A percentile compares a stretch with the other conserved stretches of the same genome.
Evolutionary conservation across 139 green algal genomes (phyloP).

Genomic region (Astrephomene gubernaculifera): DNA sequence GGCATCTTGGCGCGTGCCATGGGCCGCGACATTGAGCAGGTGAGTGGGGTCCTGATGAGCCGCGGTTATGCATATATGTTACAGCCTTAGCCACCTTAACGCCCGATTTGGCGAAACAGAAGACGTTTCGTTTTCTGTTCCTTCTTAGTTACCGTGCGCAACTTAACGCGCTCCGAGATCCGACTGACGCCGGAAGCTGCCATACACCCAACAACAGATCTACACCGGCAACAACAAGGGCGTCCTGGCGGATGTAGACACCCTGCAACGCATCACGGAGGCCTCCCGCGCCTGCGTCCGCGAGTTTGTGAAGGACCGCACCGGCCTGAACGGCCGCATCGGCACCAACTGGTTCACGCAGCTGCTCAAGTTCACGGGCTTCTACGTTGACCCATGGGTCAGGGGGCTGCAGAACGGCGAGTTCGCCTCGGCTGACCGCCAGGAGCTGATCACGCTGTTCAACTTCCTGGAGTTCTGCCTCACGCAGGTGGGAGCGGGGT

Average conservation of each 20-base stretch:
- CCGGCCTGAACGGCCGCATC: conserved; percentile 79
- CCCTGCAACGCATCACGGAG: conserved; percentile 93
- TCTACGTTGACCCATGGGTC: conserved; percentile 86
- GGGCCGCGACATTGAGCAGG: conserved; percentile 91
- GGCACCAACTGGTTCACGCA: conserved; percentile 67
- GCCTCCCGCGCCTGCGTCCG: conserved; percentile 78
- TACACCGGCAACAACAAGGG: conserved; percentile 84
- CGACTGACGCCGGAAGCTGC: no score
- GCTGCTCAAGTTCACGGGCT: conserved; percentile 75
- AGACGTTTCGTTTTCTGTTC: no score
- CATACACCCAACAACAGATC: no score
- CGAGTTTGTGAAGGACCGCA: conserved; percentile 93
- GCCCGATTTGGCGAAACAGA: no score
- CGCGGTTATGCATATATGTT: no score
- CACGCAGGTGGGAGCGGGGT: conserved; percentile 78
- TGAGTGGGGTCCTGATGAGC: no score
- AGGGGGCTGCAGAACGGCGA: conserved; percentile 74
- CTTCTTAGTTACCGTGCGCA: no score
- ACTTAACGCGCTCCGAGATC: no score
- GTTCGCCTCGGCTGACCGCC: conserved; percentile 84
- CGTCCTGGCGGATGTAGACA: conserved; percentile 90
- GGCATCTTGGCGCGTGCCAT: conserved; percentile 90
- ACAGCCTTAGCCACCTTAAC: no score
- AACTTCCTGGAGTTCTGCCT: conserved; percentile 98
- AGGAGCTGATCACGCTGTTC: conserved; percentile 90